phyloP scores from a whole-genome alignment of 257 asterid species.

The Nicotiana attenuata region DNA sequence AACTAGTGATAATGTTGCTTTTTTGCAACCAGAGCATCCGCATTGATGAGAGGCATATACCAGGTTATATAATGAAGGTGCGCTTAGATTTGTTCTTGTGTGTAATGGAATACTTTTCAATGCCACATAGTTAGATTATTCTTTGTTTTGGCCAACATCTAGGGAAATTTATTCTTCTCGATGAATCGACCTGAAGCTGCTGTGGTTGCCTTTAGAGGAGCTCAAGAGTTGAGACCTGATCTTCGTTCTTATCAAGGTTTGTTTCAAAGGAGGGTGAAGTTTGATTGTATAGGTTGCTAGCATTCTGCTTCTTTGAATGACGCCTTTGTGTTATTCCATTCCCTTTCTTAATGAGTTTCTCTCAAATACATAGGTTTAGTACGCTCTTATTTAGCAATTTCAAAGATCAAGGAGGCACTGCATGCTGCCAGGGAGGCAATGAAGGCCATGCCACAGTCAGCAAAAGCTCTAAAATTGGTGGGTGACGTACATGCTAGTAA shows the following conservation, averaged over 20 bases:
- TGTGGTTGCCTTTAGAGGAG: conserved; percentile 69
- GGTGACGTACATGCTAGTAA: conserved; percentile 98
- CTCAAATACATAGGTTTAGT: conserved; percentile 61
- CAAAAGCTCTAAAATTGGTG: conserved; percentile 90
- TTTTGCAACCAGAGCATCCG: conserved; percentile 69
- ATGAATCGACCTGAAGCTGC: conserved; percentile 93
- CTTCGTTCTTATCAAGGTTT: conserved; percentile 95
- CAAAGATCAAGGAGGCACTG: conserved; percentile 88
- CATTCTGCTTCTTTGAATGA: not conserved
- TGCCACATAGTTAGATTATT: not conserved
- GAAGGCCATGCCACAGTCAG: conserved; percentile 99
- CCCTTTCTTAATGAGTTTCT: not conserved
- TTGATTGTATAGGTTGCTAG: not conserved
- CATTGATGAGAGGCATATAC: conserved; percentile 84
- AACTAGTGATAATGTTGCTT: not conserved
- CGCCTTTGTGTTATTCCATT: not conserved
- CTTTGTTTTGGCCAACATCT: conserved; percentile 18
- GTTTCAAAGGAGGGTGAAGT: conserved; percentile 8
- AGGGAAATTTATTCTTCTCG: conserved; percentile 87
- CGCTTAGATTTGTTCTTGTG: conserved; percentile 2
- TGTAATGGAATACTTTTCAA: conserved; percentile 1
- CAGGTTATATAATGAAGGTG: conserved; percentile 95
- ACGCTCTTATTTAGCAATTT: conserved; percentile 75
- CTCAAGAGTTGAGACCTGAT: conserved; percentile 96
- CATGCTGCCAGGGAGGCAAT: conserved; percentile 96